A percentile compares a stretch with the other conserved stretches of the same genome.
Conservation (phyloP, 2,329 filamentous ascomycete species). For the Neonectria coccinea region DNA sequence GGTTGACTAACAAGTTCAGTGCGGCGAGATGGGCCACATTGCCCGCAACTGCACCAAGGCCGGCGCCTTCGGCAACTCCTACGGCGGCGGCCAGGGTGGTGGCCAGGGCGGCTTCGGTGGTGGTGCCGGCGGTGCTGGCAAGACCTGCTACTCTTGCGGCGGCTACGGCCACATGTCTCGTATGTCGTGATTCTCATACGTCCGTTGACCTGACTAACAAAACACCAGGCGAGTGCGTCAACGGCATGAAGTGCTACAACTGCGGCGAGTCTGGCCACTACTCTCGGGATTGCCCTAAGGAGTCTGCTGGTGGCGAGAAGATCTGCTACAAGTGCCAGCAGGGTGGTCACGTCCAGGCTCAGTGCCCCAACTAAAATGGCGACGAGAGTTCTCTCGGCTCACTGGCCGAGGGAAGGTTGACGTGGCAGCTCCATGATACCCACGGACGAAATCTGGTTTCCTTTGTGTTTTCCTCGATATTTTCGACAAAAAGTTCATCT, state of each 20-base stretch:
- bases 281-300: slow-evolving; percentile 95
- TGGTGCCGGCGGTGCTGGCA: slow-evolving; percentile 61
- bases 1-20: slow-evolving; percentile 61
- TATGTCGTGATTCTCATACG: slow-evolving; percentile 53
- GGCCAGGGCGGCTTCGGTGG: background rate
- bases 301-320: slow-evolving; percentile 87
- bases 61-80: slow-evolving; percentile 61
- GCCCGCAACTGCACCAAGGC: slow-evolving; percentile 87
- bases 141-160: slow-evolving; percentile 98
- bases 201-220: slow-evolving; percentile 33
- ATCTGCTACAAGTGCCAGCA: slow-evolving; percentile 97
- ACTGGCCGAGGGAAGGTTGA: slow-evolving; percentile 48
- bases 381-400: slow-evolving; percentile 41
- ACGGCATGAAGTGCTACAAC: slow-evolving; percentile 99
- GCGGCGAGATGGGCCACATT: slow-evolving; percentile 95
- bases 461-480: slow-evolving; percentile 45
- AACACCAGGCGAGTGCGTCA: slow-evolving; percentile 84
- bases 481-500: slow-evolving; percentile 48
- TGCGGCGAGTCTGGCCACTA: slow-evolving; percentile 94
- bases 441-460: slow-evolving; percentile 52
- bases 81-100: slow-evolving; percentile 52
- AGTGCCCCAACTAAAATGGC: slow-evolving; percentile 79
- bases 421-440: slow-evolving; percentile 59
- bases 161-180: slow-evolving; percentile 97
- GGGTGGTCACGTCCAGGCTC: slow-evolving; percentile 89